Conservation (phyloP, 2,329 filamentous ascomycete species). For the Colletotrichum coccodes region DNA sequence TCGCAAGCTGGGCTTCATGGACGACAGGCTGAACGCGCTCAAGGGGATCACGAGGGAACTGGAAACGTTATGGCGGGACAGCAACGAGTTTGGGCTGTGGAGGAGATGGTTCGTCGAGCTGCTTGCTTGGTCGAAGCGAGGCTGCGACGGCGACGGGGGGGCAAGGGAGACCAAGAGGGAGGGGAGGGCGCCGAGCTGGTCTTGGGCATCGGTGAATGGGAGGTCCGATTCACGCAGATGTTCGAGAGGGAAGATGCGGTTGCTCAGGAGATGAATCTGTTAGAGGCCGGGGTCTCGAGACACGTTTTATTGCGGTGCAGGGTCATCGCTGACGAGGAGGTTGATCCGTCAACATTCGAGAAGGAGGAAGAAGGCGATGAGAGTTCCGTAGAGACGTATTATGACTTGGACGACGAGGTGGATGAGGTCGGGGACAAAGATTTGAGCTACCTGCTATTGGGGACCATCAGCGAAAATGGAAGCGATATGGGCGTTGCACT, state of each 20-base stretch:
- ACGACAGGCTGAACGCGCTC: slow-evolving; percentile 10
- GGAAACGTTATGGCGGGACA: slow-evolving; percentile 13
- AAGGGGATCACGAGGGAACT: slow-evolving; percentile 13
- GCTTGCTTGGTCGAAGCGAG: slow-evolving; percentile 16
- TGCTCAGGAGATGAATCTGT: not conserved
- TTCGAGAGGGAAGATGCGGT: not conserved
- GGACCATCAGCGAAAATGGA: not conserved
- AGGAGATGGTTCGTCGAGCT: slow-evolving; percentile 16
- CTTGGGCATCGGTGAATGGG: slow-evolving; percentile 22
- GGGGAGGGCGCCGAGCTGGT: slow-evolving; percentile 20
- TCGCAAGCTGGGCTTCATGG: not conserved
- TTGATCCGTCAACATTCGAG: not conserved
- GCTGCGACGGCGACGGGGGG: not conserved
- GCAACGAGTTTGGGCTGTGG: slow-evolving; percentile 14
- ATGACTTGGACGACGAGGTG: not conserved
- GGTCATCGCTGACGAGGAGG: not conserved
- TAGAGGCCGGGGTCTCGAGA: not conserved
- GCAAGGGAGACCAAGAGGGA: not conserved
- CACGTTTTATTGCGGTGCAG: not conserved
- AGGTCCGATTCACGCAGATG: not conserved
- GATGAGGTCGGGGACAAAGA: not conserved
- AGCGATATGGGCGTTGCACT: not conserved
- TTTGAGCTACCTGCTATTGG: not conserved
- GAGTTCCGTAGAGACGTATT: not conserved
- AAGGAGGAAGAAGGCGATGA: not conserved